phyloP scores from a whole-genome alignment of 768 basidiomycete species.

The Amanita jacksonii region DNA sequence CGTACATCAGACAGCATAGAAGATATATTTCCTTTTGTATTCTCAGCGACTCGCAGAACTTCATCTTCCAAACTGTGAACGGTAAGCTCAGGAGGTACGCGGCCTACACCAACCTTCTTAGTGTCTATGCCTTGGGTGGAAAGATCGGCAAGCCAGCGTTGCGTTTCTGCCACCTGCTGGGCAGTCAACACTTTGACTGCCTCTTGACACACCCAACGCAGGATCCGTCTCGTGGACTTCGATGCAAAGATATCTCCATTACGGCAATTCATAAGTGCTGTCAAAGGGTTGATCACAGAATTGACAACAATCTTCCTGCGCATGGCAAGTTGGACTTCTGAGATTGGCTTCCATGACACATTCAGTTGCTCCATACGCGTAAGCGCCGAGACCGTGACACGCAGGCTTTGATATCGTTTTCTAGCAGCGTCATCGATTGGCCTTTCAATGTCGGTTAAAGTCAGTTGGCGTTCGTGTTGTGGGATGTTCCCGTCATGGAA shows the following conservation, averaged over 20 bases:
- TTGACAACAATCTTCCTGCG: conserved; percentile 80
- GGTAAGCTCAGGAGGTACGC: conserved; percentile 39
- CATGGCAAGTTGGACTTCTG: conserved; percentile 57
- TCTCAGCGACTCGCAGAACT: conserved; percentile 44
- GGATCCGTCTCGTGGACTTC: conserved; percentile 32
- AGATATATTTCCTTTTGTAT: conserved; percentile 62
- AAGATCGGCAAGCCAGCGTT: conserved; percentile 23
- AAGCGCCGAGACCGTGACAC: conserved; percentile 59
- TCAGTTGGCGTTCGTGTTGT: conserved; percentile 29
- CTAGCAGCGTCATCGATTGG: conserved; percentile 27
- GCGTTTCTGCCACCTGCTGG: conserved; percentile 35
- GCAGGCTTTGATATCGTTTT: conserved; percentile 48
- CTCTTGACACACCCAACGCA: conserved; percentile 57
- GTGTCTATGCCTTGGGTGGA: conserved; percentile 19
- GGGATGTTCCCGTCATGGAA: conserved; percentile 26
- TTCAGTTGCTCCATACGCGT: conserved; percentile 45
- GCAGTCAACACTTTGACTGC: conserved; percentile 51
- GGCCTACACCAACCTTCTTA: conserved; percentile 20
- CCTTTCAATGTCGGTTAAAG: conserved; percentile 43
- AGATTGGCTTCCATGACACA: conserved; percentile 54
- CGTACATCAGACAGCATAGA: conserved; percentile 74
- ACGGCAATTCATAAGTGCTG: conserved; percentile 67
- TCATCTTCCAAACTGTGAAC: conserved; percentile 40
- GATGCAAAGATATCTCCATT: conserved; percentile 66
- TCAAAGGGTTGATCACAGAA: conserved; percentile 76